Base-by-base conservation (phyloP, 1,284 basidiomycete species). In the Apiotrichum gracile region DNA sequence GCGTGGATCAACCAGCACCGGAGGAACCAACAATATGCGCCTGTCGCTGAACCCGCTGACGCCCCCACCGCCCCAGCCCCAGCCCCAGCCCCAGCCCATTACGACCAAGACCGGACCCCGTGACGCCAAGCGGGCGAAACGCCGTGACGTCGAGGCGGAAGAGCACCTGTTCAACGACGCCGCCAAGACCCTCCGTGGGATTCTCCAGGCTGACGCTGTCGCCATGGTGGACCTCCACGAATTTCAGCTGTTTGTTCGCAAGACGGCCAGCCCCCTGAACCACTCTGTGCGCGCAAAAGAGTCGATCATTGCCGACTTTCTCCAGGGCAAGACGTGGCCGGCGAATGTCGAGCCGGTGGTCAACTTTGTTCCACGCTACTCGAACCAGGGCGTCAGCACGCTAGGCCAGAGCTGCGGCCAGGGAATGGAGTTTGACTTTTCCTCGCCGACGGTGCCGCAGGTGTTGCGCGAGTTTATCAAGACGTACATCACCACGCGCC, bases 151-250 rank as follows among this genome's bases (percentile, higher is more conserved):
- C 6, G 21, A 53, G 6, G 47, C 59, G 2, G 64, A 69, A 34
- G 46, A 26, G n/a, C 52, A 41, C 9, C 45, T 69, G 19, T 55
- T 62, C 49, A 51, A 47, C 26, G 67, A 72, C 45, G 64, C 65
- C 0, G 66, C 68, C 1, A 44, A 54, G 1, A 72, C 70, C 2
- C 47, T 69, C 1, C 60, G 64, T 0, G 47, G 52, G 2, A 63
- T 70, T 12, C 60, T 72, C 19, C 53, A 58, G 6, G 69, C 67
- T 10, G 70, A 72, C 47, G 62, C 64, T 1, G 64, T 72, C 2
- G 60, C 54, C 14, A 61, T 70, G 21, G 53, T 72, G 31, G 58
- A 63, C 41, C 52, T 68, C 42, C 64, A 63, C 39, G 67, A 70
- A 27, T 69, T 63, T 44, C 66, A 70, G 44, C 54, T 72, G 14